Conservation (phyloP, 2,329 filamentous ascomycete species). For the Cercospora sp. region DNA sequence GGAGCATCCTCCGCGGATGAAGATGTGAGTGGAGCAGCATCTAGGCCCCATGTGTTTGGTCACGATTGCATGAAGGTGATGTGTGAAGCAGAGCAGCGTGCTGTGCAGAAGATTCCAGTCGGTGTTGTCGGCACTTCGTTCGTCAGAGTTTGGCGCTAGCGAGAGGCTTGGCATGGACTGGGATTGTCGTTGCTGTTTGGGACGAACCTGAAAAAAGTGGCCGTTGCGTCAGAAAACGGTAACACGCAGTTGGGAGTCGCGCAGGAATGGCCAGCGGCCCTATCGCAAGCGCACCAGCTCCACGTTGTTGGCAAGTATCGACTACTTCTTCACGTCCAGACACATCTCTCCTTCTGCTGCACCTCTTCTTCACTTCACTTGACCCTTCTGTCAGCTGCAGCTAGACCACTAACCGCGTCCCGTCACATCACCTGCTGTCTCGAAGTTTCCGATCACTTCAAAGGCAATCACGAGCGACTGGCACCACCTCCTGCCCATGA, state of each 20-base stretch:
- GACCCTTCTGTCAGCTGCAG: neutral
- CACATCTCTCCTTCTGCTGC: neutral
- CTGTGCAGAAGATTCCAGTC: neutral
- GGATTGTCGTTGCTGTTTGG: constrained; percentile 2
- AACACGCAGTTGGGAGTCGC: neutral
- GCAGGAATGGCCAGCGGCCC: neutral
- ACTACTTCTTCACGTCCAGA: neutral
- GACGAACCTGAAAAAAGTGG: constrained; percentile 8
- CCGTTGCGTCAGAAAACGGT: constrained; percentile 9
- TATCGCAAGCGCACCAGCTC: neutral
- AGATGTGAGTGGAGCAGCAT: neutral
- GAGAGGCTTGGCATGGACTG: neutral
- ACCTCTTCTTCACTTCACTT: neutral
- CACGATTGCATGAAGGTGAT: neutral
- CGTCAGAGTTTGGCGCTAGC: neutral
- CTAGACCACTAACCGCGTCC: neutral
- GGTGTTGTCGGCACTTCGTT: neutral
- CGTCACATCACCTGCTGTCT: neutral
- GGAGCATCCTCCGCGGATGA: neutral
- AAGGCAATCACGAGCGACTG: constrained; percentile 2
- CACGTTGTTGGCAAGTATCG: neutral
- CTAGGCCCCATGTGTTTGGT: neutral
- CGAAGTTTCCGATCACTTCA: constrained; percentile 4
- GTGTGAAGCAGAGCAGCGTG: neutral
- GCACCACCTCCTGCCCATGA: constrained; percentile 5